Evolutionary conservation across 2,329 filamentous ascomycete genomes (phyloP).

Genomic region (Colletotrichum sidae): DNA sequence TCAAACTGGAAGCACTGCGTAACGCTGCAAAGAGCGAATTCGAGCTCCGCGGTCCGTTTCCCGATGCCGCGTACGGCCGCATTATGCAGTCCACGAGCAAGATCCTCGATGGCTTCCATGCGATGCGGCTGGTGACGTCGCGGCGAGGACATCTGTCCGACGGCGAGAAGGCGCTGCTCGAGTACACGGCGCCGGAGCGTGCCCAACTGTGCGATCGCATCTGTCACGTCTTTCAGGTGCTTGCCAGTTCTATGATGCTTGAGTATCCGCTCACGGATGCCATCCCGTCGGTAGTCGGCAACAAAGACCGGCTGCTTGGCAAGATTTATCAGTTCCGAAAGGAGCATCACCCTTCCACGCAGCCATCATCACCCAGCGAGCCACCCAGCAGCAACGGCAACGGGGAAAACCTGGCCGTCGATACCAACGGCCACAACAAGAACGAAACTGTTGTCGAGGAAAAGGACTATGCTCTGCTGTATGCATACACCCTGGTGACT

Average conservation of each 20-base stretch:
- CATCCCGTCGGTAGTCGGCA: constrained; percentile 83
- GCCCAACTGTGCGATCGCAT: constrained; percentile 87
- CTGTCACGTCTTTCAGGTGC: constrained; percentile 86
- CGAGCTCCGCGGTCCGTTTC: constrained; percentile 88
- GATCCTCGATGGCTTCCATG: constrained; percentile 93
- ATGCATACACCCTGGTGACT: constrained; percentile 85
- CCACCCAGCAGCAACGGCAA: constrained; percentile 36
- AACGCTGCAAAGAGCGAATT: constrained; percentile 85
- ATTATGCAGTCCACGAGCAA: constrained; percentile 84
- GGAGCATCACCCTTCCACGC: constrained; percentile 62
- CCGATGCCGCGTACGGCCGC: constrained; percentile 75
- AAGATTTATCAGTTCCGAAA: constrained; percentile 90
- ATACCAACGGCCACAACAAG: constrained; percentile 38
- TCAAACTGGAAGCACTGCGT: constrained; percentile 79
- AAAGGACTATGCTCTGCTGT: constrained; percentile 89
- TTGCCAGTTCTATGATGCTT: constrained; percentile 92
- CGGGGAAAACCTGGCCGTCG: constrained; percentile 3
- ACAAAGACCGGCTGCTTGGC: constrained; percentile 84
- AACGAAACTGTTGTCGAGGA: constrained; percentile 66
- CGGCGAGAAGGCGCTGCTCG: constrained; percentile 84
- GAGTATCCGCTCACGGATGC: constrained; percentile 94
- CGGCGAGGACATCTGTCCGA: constrained; percentile 81
- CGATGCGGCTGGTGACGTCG: constrained; percentile 92
- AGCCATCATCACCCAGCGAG: constrained; percentile 36
- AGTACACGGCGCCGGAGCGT: constrained; percentile 83